Base-by-base conservation (phyloP, 257 asterid genomes). In the Solanum dulcamara region DNA sequence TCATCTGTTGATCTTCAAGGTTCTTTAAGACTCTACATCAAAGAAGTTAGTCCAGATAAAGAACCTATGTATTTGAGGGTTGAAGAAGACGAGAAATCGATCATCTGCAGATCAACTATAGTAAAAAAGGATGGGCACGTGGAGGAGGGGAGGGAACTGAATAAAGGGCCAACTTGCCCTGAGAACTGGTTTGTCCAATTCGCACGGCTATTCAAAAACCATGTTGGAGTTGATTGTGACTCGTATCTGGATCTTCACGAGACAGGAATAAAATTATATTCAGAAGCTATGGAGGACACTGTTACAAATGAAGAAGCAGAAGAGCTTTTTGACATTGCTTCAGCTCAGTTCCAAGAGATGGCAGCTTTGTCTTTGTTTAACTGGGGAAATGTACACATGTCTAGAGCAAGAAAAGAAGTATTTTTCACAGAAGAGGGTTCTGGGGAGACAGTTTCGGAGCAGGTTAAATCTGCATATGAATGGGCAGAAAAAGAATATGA, bases 241-340 rank as follows among this genome's bases (percentile, higher is more conserved):
- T 89, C 98, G 12, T 93, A 93, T 92, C 86, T 96, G 92, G 98
- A 96, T 85, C 91, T 96, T 86, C 98, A 96, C 75, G 98, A 93
- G 87, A 87, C 93, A 44, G 99, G 99, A 51, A 96, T 92, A 93
- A 92, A 94, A 85, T 87, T 96, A 83, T 96, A 93, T 87, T 91
- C 97, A 4, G 98, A 96, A 93, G 99, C 99, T 66, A 90, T 94
- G 96, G 96, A 94, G 86, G 99, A 96, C 24, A 85, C 92, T n/a
- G 93, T 96, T 75, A 92, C 98, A 59, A 92, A 93, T 86, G 98
- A 93, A 85, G 93, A 94, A 79, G 96, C 99, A 18, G 94, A 93
- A 83, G 90, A 88, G 85, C 91, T 96, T 75, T 96, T 96, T 71
- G 96, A 93, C 82, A 91, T 93, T 81, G 96, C 99, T 37, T 93